These are phyloP conservation scores for Exophiala spinifera DNA, from an alignment of 2,329 filamentous ascomycete species.

Conservation along the genomic window DNA sequence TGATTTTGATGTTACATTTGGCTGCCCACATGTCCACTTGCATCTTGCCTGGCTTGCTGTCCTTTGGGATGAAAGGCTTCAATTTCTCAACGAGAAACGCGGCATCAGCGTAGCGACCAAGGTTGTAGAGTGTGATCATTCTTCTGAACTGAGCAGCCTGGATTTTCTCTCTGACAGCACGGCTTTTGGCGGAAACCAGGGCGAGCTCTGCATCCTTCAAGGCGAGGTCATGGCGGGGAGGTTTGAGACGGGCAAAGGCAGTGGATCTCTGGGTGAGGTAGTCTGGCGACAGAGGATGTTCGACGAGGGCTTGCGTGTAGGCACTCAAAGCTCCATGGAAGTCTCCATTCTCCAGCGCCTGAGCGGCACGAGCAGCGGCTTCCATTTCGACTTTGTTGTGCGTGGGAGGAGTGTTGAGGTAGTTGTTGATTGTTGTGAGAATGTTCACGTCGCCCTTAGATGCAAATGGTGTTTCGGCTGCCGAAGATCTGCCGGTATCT, in stretches of 20 bases:
- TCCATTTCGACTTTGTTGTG: conserved; percentile 42
- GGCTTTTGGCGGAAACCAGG: conserved; percentile 59
- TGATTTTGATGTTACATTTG: conserved; percentile 43
- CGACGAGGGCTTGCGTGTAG: conserved; percentile 63
- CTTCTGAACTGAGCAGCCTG: conserved; percentile 78
- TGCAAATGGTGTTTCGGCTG: background rate
- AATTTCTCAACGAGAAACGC: conserved; percentile 61
- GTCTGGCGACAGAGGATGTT: conserved; percentile 63
- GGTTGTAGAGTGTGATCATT: conserved; percentile 67
- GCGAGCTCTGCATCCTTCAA: conserved; percentile 68
- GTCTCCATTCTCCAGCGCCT: conserved; percentile 60
- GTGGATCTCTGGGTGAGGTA: conserved; percentile 83
- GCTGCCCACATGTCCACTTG: conserved; percentile 53
- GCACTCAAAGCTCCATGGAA: conserved; percentile 66
- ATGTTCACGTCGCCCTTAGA: background rate
- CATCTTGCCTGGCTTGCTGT: conserved; percentile 34
- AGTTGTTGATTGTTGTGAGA: background rate
- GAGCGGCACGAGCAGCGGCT: conserved; percentile 55
- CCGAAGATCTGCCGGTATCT: background rate
- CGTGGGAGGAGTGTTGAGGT: background rate
- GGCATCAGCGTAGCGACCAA: conserved; percentile 71
- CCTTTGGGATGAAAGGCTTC: conserved; percentile 41
- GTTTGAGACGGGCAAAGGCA: conserved; percentile 65
- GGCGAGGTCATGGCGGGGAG: conserved; percentile 58
- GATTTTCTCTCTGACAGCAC: conserved; percentile 72